A percentile compares a stretch with the other conserved stretches of the same genome.
Conservation (phyloP, 306 rosid species). For the Styphnolobium japonicum region DNA sequence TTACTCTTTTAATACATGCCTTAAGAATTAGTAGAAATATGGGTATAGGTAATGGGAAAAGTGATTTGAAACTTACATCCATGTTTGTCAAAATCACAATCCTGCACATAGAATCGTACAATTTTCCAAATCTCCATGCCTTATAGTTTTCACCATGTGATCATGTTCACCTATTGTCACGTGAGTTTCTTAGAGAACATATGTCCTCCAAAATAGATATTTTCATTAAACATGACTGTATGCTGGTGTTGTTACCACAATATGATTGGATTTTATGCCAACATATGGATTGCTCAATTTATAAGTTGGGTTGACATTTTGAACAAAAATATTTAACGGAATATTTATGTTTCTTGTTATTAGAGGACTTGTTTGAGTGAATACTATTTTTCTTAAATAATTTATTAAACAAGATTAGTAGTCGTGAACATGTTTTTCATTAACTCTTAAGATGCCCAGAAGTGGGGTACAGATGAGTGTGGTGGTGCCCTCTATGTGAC, state of each 20-base stretch:
- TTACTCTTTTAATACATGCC: not conserved
- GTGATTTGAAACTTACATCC: not conserved
- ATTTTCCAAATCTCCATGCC: not conserved
- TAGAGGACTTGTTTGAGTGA: not conserved
- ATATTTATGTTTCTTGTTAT: not conserved
- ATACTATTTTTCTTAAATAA: not conserved
- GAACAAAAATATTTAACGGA: not conserved
- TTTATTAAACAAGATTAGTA: not conserved
- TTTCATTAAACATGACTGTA: not conserved
- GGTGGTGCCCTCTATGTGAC: not conserved
- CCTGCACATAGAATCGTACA: too few relatives aligned
- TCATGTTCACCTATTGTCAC: not conserved
- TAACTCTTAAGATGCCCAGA: not conserved
- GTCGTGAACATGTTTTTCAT: not conserved
- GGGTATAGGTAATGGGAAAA: not conserved
- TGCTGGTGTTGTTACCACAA: not conserved
- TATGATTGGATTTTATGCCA: not conserved
- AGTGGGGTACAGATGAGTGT: not conserved
- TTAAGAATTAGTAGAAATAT: not conserved
- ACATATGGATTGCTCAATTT: not conserved
- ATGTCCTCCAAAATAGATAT: not conserved
- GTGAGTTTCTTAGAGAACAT: not conserved
- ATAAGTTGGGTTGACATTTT: not conserved
- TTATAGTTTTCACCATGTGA: not conserved
- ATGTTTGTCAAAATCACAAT: too few relatives aligned